A percentile compares a stretch with the other conserved stretches of the same genome.
Conservation (phyloP, 306 rosid species). For the Castanea mollissima region DNA sequence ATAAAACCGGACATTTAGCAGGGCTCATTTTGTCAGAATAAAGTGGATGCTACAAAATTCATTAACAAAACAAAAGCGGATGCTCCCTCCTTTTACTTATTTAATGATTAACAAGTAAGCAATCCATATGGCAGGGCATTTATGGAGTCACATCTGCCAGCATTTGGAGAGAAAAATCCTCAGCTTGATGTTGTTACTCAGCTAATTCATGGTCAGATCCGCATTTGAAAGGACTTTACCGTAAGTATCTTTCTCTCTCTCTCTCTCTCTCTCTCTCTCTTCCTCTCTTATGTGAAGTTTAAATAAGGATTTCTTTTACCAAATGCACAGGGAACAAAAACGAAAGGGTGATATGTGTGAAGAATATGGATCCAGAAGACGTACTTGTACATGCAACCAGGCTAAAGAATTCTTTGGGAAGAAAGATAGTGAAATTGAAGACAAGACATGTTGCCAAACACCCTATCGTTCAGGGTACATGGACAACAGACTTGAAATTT, state of each 20-base stretch:
- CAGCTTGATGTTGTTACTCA: slow-evolving; percentile 82
- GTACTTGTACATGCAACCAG: slow-evolving; percentile 59
- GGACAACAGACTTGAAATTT: slow-evolving; percentile 67
- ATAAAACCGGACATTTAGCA: neutral
- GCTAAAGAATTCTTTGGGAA: slow-evolving; percentile 80
- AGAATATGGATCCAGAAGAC: slow-evolving; percentile 80
- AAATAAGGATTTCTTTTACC: slow-evolving; percentile 10
- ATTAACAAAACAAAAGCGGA: too few relatives aligned
- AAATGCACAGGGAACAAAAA: slow-evolving; percentile 60
- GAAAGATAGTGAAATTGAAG: slow-evolving; percentile 86
- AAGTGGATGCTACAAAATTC: neutral
- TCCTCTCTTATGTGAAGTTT: neutral
- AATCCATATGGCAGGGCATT: slow-evolving; percentile 56
- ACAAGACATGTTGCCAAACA: slow-evolving; percentile 80
- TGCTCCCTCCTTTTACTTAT: neutral
- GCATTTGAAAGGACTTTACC: slow-evolving; percentile 69
- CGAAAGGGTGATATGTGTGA: slow-evolving; percentile 73
- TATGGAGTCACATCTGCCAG: slow-evolving; percentile 74
- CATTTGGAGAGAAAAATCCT: slow-evolving; percentile 69
- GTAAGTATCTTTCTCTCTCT: slow-evolving; percentile 41
- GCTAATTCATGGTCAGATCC: slow-evolving; percentile 91
- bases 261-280: neutral
- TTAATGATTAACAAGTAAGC: slow-evolving; percentile 8
- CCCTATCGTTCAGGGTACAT: slow-evolving; percentile 92
- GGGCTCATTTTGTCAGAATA: neutral